These are phyloP conservation scores for Backusella australiensis DNA, from an alignment of 192 early-diverging fungal species.

Conservation along the genomic window DNA sequence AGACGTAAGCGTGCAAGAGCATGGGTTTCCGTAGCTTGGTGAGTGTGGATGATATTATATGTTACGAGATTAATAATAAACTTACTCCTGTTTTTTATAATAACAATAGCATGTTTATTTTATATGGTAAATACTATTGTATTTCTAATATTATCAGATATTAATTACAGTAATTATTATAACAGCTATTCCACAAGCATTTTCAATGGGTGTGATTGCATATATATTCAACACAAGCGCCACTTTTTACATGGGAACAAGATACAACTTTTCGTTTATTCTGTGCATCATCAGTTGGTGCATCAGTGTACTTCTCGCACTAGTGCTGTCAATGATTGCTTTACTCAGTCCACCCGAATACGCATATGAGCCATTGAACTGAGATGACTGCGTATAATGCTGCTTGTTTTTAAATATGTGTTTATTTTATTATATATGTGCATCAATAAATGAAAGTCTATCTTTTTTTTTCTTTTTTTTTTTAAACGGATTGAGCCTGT, in stretches of 20 bases:
- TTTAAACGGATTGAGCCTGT: not conserved
- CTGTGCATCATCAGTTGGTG: constrained; percentile 33
- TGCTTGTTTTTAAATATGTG: not conserved
- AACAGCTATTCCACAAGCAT: constrained; percentile 30
- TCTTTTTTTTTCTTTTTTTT: not conserved
- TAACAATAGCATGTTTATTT: not conserved
- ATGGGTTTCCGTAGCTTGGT: constrained; percentile 28
- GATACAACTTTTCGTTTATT: constrained; percentile 35
- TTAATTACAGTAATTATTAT: not conserved
- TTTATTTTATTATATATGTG: not conserved
- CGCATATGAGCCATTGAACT: constrained; percentile 13
- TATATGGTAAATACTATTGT: not conserved
- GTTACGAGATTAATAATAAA: not conserved
- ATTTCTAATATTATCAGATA: no score
- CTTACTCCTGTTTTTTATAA: not conserved
- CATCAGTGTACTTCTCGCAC: constrained; percentile 19
- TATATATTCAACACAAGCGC: constrained; percentile 32
- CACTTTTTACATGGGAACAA: constrained; percentile 31
- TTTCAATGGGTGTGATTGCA: constrained; percentile 31
- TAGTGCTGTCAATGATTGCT: constrained; percentile 21
- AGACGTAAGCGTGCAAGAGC: constrained; percentile 28
- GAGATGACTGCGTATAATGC: not conserved
- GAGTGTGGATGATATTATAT: not conserved
- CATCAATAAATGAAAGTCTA: not conserved
- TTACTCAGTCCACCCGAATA: constrained; percentile 34